Base-by-base conservation (phyloP, 2,329 filamentous ascomycete genomes). In the Setomelanomma holmii region DNA sequence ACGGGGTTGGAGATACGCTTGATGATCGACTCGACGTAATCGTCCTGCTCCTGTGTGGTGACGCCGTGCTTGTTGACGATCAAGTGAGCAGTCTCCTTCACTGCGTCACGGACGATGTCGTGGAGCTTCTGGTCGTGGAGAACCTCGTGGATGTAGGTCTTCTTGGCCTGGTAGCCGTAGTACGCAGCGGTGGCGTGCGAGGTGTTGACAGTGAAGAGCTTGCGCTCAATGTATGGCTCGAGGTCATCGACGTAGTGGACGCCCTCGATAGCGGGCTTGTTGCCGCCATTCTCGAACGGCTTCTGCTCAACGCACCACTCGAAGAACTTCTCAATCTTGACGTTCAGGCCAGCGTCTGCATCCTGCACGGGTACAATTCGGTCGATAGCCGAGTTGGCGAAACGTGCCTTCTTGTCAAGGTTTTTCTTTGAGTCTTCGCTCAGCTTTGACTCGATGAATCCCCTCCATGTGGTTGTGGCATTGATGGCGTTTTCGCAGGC, bases 131-230 rank as follows among this genome's bases (percentile, higher is more conserved):
- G 82, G 73, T 98, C 91, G 56, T 86, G 85, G 60, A 98, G 84
- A 7, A 93, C 89, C 67, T 98, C 93, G 73, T 95, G 91, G 63
- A 99, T 91, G 55, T 89, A 96, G 71, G 85, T 83, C 83, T 96
- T 93, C 71, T 90, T 87, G 62, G 87, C 85, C 79, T 92, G 84
- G 84, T 96, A 90, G 49, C 93, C 93, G 77, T 95, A 93, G 84
- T 98, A 98, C 54, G 95, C 93, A 17, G 93, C 93, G 6, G 93
- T 96, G 54, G 95, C 95, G 75, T 99, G 95, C 49, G 92, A 90
- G 19, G 95, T 99, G 85, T 99, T 99, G 84, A 99, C 93, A 19
- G 95, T 99, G 84, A 93, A 99, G 61, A 99, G 88, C 85, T 99
- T 99, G 77, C 95, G 93, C 86, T 99, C 95, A 69, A 99, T 98